Evolutionary conservation across 805 yeast genomes (phyloP).

Genomic region (Hagleromyces aurorensis): DNA sequence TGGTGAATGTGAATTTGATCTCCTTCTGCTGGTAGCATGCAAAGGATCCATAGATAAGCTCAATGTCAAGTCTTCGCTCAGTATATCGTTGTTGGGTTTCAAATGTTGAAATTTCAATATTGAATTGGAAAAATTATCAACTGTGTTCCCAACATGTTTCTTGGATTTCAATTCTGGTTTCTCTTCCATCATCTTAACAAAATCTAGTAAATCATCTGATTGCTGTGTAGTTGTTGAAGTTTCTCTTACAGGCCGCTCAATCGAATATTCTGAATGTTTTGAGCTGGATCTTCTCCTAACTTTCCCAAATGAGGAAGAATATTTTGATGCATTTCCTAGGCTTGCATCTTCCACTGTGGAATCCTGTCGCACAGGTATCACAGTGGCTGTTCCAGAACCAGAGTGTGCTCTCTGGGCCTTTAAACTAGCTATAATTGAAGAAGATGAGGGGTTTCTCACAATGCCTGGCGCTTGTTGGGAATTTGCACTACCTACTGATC

Average conservation of each 20-base stretch:
- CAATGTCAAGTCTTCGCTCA: slow-evolving; percentile 48
- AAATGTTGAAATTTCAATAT: slow-evolving; percentile 44
- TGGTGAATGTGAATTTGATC: slow-evolving; percentile 31
- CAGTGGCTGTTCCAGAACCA: slow-evolving; percentile 25
- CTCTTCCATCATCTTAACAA: slow-evolving; percentile 63
- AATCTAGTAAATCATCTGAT: slow-evolving; percentile 50
- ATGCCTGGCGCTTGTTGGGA: slow-evolving; percentile 25
- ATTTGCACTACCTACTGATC: slow-evolving; percentile 29
- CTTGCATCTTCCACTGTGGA: slow-evolving; percentile 28
- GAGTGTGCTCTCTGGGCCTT: slow-evolving; percentile 34
- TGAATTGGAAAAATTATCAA: slow-evolving; percentile 36
- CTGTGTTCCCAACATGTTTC: slow-evolving; percentile 12
- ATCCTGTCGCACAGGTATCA: slow-evolving; percentile 14
- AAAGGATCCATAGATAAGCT: slow-evolving; percentile 33
- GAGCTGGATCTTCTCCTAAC: slow-evolving; percentile 44
- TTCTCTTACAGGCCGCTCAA: slow-evolving; percentile 19
- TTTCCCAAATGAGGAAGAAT: slow-evolving; percentile 69
- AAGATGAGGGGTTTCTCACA: slow-evolving; percentile 38
- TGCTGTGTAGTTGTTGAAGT: slow-evolving; percentile 27
- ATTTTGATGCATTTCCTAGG: slow-evolving; percentile 44
- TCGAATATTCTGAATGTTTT: slow-evolving; percentile 28
- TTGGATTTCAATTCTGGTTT: slow-evolving; percentile 42
- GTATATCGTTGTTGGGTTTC: slow-evolving; percentile 44
- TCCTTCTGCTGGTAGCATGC: slow-evolving; percentile 12
- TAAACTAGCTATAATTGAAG: slow-evolving; percentile 35